Conservation (phyloP, 1,139 yeast species). For the Blastobotrys illinoisensis region DNA sequence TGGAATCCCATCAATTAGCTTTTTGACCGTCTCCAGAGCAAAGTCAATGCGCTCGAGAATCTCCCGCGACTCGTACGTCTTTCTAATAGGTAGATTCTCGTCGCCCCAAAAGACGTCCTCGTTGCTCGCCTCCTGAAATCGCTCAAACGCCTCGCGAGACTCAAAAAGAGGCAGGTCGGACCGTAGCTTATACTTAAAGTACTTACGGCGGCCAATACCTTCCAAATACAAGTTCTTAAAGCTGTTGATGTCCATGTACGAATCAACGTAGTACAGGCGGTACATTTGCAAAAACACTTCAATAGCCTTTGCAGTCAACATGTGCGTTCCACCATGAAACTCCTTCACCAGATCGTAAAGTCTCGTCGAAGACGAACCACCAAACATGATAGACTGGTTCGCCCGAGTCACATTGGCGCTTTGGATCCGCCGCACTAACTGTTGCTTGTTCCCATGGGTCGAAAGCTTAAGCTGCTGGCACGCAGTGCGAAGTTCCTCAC, state of each 20-base stretch:
- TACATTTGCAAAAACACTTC: slow-evolving; percentile 7
- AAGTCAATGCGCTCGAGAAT: slow-evolving; percentile 10
- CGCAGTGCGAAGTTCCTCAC: slow-evolving; percentile 2
- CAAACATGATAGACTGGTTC: slow-evolving; percentile 3
- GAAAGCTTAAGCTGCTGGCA: neutral
- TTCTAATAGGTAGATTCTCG: slow-evolving; percentile 8
- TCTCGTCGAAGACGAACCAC: neutral
- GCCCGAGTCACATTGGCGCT: slow-evolving; percentile 1
- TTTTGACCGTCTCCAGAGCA: neutral
- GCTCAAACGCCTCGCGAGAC: slow-evolving; percentile 12
- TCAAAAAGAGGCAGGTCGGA: slow-evolving; percentile 12
- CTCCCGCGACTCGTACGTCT: neutral
- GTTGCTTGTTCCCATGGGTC: neutral
- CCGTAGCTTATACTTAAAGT: slow-evolving; percentile 13
- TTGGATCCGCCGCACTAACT: slow-evolving; percentile 2
- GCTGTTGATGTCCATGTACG: slow-evolving; percentile 5
- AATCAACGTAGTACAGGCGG: slow-evolving; percentile 9
- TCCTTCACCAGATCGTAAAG: slow-evolving; percentile 3
- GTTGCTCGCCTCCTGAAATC: slow-evolving; percentile 12
- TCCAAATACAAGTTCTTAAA: slow-evolving; percentile 7
- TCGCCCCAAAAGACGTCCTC: slow-evolving; percentile 11
- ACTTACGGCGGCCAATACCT: slow-evolving; percentile 8
- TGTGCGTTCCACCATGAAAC: slow-evolving; percentile 11
- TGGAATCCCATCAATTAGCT: neutral
- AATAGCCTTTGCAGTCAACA: neutral